Conservation (phyloP, 2,329 filamentous ascomycete species). For the Phyllosticta citribraziliensis region DNA sequence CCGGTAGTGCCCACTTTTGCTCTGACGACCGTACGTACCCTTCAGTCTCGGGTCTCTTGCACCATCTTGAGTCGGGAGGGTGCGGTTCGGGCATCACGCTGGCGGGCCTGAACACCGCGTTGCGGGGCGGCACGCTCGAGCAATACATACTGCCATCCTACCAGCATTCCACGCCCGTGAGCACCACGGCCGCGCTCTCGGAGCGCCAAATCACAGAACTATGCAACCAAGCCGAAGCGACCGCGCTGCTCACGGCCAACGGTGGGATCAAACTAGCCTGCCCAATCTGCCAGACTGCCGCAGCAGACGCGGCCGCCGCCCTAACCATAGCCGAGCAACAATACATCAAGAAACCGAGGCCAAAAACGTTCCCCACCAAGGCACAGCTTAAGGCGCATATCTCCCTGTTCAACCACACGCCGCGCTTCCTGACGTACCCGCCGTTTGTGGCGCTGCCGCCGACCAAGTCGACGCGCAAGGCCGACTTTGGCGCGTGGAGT, state of each 20-base stretch:
- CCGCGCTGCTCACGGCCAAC: not conserved
- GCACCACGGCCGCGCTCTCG: not conserved
- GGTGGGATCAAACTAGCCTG: not conserved
- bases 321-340: not conserved
- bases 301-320: not conserved
- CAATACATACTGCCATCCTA: slow-evolving; percentile 1
- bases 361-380: slow-evolving; percentile 2
- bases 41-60: slow-evolving; percentile 3
- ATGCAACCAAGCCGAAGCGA: not conserved
- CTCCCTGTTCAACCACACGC: slow-evolving; percentile 6
- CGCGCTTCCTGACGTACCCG: slow-evolving; percentile 4
- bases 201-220: not conserved
- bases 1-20: not conserved
- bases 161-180: not conserved
- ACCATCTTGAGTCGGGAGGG: slow-evolving; percentile 5
- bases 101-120: not conserved
- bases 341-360: not conserved
- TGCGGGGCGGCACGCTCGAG: slow-evolving; percentile 7
- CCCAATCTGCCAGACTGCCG: not conserved
- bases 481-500: slow-evolving; percentile 7
- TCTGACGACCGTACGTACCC: not conserved
- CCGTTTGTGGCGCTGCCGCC: slow-evolving; percentile 3
- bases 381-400: slow-evolving; percentile 5
- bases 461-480: slow-evolving; percentile 6
- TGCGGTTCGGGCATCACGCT: slow-evolving; percentile 7